These are phyloP conservation scores for Phytophthora idaei DNA, from an alignment of 352 stramenopile species.

Conservation along the genomic window DNA sequence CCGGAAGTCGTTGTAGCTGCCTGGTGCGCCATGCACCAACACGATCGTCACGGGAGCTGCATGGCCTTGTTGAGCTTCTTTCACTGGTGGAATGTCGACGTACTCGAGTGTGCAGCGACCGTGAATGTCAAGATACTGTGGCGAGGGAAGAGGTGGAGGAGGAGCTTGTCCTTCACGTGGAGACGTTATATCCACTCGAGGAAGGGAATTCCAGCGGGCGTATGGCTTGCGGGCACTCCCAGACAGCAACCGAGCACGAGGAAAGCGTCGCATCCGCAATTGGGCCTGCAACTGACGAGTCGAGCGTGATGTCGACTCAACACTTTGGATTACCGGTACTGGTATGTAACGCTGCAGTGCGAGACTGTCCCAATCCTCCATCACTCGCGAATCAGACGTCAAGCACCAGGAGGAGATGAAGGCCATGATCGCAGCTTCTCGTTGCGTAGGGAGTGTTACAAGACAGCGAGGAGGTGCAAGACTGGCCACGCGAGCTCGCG, in stretches of 20 bases:
- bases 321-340: slow-evolving; percentile 12
- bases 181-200: slow-evolving; percentile 12
- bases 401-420: slow-evolving; percentile 19
- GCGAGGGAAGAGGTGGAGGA: slow-evolving; percentile 36
- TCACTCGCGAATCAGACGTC: slow-evolving; percentile 7
- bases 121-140: slow-evolving; percentile 33
- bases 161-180: slow-evolving; percentile 19
- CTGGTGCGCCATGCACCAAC: slow-evolving; percentile 62
- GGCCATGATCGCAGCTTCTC: slow-evolving; percentile 6
- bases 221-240: slow-evolving; percentile 18
- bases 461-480: slow-evolving; percentile 1
- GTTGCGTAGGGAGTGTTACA: slow-evolving; percentile 1
- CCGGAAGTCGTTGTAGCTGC: slow-evolving; percentile 59
- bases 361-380: slow-evolving; percentile 1
- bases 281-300: background rate
- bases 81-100: slow-evolving; percentile 28
- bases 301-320: slow-evolving; percentile 30
- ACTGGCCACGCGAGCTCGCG: background rate
- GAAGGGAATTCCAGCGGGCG: slow-evolving; percentile 23
- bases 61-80: background rate
- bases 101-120: slow-evolving; percentile 46
- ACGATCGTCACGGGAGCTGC: slow-evolving; percentile 43
- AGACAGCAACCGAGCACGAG: slow-evolving; percentile 14
- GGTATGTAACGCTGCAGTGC: slow-evolving; percentile 12
- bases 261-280: slow-evolving; percentile 6